These are phyloP conservation scores for Urtica urens DNA, from an alignment of 306 rosid genomes.

Conservation along the genomic window DNA sequence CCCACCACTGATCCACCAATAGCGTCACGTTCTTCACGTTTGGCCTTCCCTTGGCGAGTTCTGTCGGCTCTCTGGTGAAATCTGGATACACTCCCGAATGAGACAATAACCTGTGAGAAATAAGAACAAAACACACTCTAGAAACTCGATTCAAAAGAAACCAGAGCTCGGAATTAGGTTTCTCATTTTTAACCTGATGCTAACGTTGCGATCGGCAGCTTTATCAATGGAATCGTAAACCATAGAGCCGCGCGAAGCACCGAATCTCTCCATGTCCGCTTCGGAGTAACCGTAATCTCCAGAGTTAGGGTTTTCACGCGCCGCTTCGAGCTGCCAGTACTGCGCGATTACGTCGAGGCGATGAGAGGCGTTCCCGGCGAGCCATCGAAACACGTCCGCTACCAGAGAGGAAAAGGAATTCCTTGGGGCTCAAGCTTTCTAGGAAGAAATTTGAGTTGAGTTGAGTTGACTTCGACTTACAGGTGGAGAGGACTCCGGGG, in stretches of 20 bases:
- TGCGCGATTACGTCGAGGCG: slow-evolving; percentile 69
- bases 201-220: slow-evolving; percentile 67
- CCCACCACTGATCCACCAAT: slow-evolving; percentile 65
- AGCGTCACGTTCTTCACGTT: slow-evolving; percentile 77
- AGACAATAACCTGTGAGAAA: slow-evolving; percentile 52
- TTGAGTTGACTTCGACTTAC: slow-evolving; percentile 17
- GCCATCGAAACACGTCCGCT: slow-evolving; percentile 86
- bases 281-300: slow-evolving; percentile 75
- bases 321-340: slow-evolving; percentile 67
- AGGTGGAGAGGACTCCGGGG: slow-evolving; percentile 66
- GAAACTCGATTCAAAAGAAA: not conserved
- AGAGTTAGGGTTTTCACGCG: slow-evolving; percentile 50
- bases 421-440: slow-evolving; percentile 1
- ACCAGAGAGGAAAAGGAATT: not conserved
- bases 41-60: slow-evolving; percentile 74
- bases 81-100: slow-evolving; percentile 84
- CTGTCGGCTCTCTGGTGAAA: slow-evolving; percentile 49
- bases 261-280: slow-evolving; percentile 46
- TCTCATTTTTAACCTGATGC: slow-evolving; percentile 33
- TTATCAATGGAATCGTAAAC: slow-evolving; percentile 51
- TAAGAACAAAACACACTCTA: not conserved
- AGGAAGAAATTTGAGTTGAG: not conserved
- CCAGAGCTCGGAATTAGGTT: not conserved
- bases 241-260: slow-evolving; percentile 57
- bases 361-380: slow-evolving; percentile 58